Evolutionary conservation across 2,329 filamentous ascomycete species (phyloP), one percentile per base, ranked within the genome.

Genomic region (Penicillium sp.): DNA sequence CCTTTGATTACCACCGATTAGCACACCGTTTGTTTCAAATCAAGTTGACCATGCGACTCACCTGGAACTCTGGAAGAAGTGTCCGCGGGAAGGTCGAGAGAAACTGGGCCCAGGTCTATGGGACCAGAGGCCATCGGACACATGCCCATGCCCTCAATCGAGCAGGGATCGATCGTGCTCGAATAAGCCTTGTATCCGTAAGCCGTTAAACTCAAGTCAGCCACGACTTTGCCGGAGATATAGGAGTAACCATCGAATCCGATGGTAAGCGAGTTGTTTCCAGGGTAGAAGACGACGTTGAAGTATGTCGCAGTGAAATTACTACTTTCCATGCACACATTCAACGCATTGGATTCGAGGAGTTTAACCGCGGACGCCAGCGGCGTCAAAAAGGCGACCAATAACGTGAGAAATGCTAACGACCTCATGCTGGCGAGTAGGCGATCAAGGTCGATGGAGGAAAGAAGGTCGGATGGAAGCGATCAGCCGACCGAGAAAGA

Each of bases 71-170:
- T 77, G 26, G 80, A 78, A 61, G 91, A 79, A 42, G 89, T 85
- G 28, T 82, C 80, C 13, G 77, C 68, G 10, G 81, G 78, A 52
- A 95, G 79, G 2, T 80, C 76, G 38, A 94, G 74, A 71, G 90
- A 90, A 72, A 92, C 92, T 55, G 86, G 83, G 5, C 65, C 61
- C 71, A 96, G 84, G 58, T 89, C 85, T 73, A 97, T 89, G 70
- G 90, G 89, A 67, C 92, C 93, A 8, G 92, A 87, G 65, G 87
- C 90, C 93, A 97, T 96, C 60, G 93, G 93, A 78, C 94, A 98
- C 71, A 97, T 85, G 75, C 92, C 92, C 62, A 83, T 78, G 63
- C 96, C 82, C 37, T 83, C 75, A 65, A 85, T 82, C 30, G 85
- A 79, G 81, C 94, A 98, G 49, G 94, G 94, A 73, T 97, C 82